Percentiles rank a stretch among this genome's conserved stretches.
phyloP scores from a whole-genome alignment of 352 stramenopile species.

The Blastocystis sp. region DNA sequence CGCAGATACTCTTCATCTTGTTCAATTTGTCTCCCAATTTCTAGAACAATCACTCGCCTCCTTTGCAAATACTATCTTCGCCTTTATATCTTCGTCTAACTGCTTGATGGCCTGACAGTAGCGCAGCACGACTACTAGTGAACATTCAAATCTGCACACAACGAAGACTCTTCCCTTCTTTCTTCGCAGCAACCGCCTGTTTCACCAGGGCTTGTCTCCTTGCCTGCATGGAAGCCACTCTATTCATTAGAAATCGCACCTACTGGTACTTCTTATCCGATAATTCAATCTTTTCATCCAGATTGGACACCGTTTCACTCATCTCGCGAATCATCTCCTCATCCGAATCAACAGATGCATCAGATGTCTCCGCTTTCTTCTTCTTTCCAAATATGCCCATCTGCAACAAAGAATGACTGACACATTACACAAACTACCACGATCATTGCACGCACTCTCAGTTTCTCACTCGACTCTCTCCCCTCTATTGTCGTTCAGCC shows the following conservation, averaged over 20 bases:
- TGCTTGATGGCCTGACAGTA: background rate
- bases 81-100: constrained; percentile 6
- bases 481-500: too few relatives aligned
- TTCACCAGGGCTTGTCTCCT: background rate
- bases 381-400: constrained; percentile 24
- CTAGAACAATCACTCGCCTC: background rate
- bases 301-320: background rate
- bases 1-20: constrained; percentile 27
- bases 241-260: background rate
- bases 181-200: background rate
- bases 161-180: background rate
- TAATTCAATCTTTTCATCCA: constrained; percentile 10
- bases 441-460: too few relatives aligned
- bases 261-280: constrained; percentile 1
- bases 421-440: background rate
- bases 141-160: background rate
- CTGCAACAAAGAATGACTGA: background rate
- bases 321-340: background rate
- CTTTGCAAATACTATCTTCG: background rate
- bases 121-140: background rate
- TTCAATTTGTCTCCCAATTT: background rate
- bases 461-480: too few relatives aligned
- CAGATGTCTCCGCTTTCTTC: background rate
- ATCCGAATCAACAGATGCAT: background rate
- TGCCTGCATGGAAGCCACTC: background rate